phyloP scores from a whole-genome alignment of 2,329 filamentous ascomycete genomes.

The Chaetomium globosum region DNA sequence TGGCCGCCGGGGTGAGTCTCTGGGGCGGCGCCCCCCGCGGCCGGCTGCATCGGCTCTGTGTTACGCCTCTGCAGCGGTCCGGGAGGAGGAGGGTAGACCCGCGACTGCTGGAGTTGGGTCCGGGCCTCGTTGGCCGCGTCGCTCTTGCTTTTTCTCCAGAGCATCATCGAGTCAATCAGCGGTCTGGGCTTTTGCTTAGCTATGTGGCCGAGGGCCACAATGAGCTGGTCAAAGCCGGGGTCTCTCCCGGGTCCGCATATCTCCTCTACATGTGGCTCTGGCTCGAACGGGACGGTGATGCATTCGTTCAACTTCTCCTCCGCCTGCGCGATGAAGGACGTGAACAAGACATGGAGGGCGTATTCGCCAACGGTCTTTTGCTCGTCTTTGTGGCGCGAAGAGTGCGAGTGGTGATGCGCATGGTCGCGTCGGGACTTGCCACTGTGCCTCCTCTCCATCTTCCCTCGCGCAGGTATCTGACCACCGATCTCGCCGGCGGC shows the following conservation, averaged over 20 bases:
- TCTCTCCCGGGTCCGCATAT: slow-evolving; percentile 91
- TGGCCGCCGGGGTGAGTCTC: slow-evolving; percentile 36
- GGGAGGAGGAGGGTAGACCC: slow-evolving; percentile 44
- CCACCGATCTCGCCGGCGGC: slow-evolving; percentile 47
- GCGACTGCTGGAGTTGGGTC: slow-evolving; percentile 58
- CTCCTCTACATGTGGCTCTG: slow-evolving; percentile 80
- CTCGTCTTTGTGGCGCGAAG: slow-evolving; percentile 71
- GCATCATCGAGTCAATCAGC: slow-evolving; percentile 95
- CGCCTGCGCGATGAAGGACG: slow-evolving; percentile 95
- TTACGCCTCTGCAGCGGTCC: slow-evolving; percentile 68
- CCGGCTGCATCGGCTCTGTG: slow-evolving; percentile 67
- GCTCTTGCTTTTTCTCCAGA: slow-evolving; percentile 95
- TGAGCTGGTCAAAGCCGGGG: slow-evolving; percentile 87
- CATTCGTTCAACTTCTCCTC: slow-evolving; percentile 93
- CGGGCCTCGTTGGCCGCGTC: slow-evolving; percentile 77
- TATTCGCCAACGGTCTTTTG: slow-evolving; percentile 96
- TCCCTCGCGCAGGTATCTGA: slow-evolving; percentile 53
- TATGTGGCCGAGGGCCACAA: slow-evolving; percentile 90
- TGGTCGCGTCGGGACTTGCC: slow-evolving; percentile 71
- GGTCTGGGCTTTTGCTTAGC: slow-evolving; percentile 92
- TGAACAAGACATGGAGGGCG: slow-evolving; percentile 94
- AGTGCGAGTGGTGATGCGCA: slow-evolving; percentile 74
- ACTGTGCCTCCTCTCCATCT: slow-evolving; percentile 64
- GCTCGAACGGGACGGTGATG: slow-evolving; percentile 75
- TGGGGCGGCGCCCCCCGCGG: slow-evolving; percentile 40